Percentiles rank a stretch among this genome's conserved stretches.
These are phyloP conservation scores for Globisporangium irregulare DNA, from an alignment of 352 stramenopile species.

Conservation along the genomic window DNA sequence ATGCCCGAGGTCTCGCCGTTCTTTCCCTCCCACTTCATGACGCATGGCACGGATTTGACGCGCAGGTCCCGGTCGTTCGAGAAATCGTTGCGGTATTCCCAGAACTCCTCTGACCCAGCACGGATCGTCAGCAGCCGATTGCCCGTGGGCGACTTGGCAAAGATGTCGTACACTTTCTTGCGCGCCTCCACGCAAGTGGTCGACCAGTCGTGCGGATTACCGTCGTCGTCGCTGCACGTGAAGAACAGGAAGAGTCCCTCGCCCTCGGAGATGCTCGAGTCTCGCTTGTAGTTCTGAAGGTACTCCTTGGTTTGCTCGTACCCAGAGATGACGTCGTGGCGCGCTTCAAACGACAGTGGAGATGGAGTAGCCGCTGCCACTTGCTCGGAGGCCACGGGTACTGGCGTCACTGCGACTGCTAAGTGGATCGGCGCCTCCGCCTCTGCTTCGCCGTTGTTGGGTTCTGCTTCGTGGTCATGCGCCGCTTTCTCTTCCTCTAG, in stretches of 20 bases:
- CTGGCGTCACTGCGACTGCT: not conserved
- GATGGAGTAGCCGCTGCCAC: not conserved
- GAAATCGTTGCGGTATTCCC: conserved; percentile 54
- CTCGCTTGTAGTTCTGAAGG: conserved; percentile 36
- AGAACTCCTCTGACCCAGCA: conserved; percentile 47
- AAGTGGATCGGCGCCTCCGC: conserved; percentile 14
- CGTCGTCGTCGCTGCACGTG: conserved; percentile 51
- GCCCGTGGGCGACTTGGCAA: conserved; percentile 46
- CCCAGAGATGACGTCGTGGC: conserved; percentile 42
- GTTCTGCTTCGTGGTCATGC: conserved; percentile 16
- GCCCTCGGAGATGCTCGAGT: conserved; percentile 16
- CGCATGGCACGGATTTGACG: conserved; percentile 51
- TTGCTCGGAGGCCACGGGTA: not conserved
- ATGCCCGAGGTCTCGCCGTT: conserved; percentile 53
- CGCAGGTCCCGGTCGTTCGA: conserved; percentile 55
- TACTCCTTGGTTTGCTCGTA: conserved; percentile 52
- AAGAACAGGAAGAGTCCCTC: conserved; percentile 71
- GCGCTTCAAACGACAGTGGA: conserved; percentile 28
- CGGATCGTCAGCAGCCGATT: conserved; percentile 62
- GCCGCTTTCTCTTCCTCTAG: conserved; percentile 19
- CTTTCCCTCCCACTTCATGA: conserved; percentile 63
- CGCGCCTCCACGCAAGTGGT: conserved; percentile 38
- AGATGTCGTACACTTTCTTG: conserved; percentile 50
- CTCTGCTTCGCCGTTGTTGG: not conserved
- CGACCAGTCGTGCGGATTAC: conserved; percentile 46